phyloP scores from a whole-genome alignment of 768 basidiomycete species.

The Tylopilus rubrobrunneus region DNA sequence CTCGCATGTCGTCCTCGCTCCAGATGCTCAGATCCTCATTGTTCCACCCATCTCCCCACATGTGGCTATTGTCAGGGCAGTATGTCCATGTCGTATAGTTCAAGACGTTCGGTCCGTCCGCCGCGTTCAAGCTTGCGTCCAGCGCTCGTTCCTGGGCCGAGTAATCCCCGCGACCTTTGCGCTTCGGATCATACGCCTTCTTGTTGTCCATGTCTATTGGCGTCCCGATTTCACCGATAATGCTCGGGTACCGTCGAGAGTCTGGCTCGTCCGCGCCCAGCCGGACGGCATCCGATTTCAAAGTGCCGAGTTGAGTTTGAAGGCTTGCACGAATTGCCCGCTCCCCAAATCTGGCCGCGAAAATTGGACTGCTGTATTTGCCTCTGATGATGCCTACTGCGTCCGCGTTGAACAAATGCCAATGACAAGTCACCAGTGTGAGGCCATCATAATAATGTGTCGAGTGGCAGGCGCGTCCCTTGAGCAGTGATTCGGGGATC shows the following conservation, averaged over 20 bases:
- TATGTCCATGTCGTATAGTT: conserved; percentile 91
- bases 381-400: conserved; percentile 89
- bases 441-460: conserved; percentile 95
- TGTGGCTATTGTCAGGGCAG: conserved; percentile 74
- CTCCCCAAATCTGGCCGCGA: conserved; percentile 82
- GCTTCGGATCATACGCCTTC: conserved; percentile 61
- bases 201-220: conserved; percentile 94
- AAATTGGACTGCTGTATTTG: conserved; percentile 62
- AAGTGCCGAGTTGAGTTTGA: conserved; percentile 75
- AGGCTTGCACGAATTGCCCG: conserved; percentile 74
- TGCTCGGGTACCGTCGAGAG: conserved; percentile 60
- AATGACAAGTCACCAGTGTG: conserved; percentile 88
- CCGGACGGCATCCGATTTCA: conserved; percentile 69
- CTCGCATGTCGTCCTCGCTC: conserved; percentile 67
- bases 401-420: conserved; percentile 96
- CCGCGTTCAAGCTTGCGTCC: conserved; percentile 76
- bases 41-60: conserved; percentile 97
- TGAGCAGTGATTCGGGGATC: conserved; percentile 50
- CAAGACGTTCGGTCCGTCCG: conserved; percentile 71
- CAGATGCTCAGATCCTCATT: conserved; percentile 92
- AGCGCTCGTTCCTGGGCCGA: conserved; percentile 75
- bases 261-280: conserved; percentile 37
- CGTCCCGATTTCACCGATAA: conserved; percentile 94
- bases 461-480: conserved; percentile 69
- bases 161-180: conserved; percentile 66